Conservation (phyloP, 768 basidiomycete genomes). For the Hysterangium stoloniferum region DNA sequence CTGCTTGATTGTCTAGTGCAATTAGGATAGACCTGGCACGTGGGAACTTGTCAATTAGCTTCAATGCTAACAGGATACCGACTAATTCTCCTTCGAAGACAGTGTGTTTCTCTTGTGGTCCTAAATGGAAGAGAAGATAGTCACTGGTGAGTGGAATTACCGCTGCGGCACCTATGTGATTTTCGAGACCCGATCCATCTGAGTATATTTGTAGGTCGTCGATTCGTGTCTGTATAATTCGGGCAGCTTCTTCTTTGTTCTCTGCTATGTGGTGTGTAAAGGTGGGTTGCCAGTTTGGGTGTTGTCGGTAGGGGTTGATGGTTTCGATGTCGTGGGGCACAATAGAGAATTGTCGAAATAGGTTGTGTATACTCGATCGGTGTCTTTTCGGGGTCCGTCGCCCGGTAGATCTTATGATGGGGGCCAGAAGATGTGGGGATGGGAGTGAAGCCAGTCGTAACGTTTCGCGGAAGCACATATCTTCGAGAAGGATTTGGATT, state of each 20-base stretch:
- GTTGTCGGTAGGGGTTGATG: not conserved
- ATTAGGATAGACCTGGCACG: not conserved
- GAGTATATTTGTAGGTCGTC: slow-evolving; percentile 13
- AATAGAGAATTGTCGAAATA: slow-evolving; percentile 13
- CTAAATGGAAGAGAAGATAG: slow-evolving; percentile 3
- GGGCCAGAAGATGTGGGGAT: slow-evolving; percentile 11
- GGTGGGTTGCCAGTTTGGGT: not conserved
- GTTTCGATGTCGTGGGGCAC: slow-evolving; percentile 13
- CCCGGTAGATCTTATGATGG: not conserved
- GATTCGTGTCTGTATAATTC: not conserved
- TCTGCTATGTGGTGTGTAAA: slow-evolving; percentile 2
- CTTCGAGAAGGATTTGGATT: not conserved
- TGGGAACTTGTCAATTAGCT: not conserved
- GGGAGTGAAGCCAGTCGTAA: slow-evolving; percentile 14
- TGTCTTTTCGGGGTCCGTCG: slow-evolving; percentile 2
- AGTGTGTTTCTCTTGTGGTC: slow-evolving; percentile 12
- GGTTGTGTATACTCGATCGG: slow-evolving; percentile 18
- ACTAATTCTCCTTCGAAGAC: slow-evolving; percentile 17
- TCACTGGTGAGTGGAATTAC: not conserved
- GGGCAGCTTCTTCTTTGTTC: not conserved
- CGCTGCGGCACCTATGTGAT: slow-evolving; percentile 16
- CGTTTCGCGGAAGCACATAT: not conserved
- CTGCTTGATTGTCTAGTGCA: slow-evolving; percentile 16
- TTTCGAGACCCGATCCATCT: slow-evolving; percentile 17
- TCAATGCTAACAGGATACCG: slow-evolving; percentile 13